A percentile compares a stretch with the other conserved stretches of the same genome.
Evolutionary conservation across 495 filamentous ascomycete species (phyloP).

Genomic region (Arthonia radiata): DNA sequence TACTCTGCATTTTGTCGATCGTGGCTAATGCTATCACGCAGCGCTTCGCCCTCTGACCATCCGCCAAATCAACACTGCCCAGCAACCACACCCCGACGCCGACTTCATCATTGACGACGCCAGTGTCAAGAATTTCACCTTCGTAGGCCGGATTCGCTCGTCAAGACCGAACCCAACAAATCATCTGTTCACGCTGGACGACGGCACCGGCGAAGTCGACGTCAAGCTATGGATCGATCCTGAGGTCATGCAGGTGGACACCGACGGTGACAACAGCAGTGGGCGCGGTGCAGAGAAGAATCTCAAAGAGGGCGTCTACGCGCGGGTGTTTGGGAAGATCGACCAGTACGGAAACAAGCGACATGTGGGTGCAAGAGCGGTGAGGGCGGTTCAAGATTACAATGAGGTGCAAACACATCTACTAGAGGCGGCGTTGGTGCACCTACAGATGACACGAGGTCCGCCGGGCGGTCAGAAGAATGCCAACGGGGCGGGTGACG

Average conservation of each 20-base stretch:
- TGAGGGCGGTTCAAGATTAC: slow-evolving; percentile 53
- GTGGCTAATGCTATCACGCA: too few species aligned
- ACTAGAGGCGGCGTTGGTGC: slow-evolving; percentile 66
- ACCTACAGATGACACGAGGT: slow-evolving; percentile 68
- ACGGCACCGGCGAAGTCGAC: slow-evolving; percentile 81
- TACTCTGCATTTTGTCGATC: too few species aligned
- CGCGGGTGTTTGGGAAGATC: slow-evolving; percentile 56
- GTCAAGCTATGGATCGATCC: slow-evolving; percentile 78
- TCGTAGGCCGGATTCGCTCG: slow-evolving; percentile 74
- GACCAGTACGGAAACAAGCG: slow-evolving; percentile 56
- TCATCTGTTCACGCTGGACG: slow-evolving; percentile 76
- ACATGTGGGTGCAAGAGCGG: slow-evolving; percentile 55
- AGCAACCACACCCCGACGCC: slow-evolving; percentile 45
- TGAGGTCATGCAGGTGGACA: slow-evolving; percentile 1
- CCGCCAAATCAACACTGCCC: slow-evolving; percentile 70
- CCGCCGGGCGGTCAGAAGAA: slow-evolving; percentile 18
- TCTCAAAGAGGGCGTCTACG: slow-evolving; percentile 44
- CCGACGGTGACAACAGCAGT: slow-evolving; percentile 20
- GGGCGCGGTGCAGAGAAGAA: slow-evolving; percentile 23
- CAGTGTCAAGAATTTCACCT: slow-evolving; percentile 42
- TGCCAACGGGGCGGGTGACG: slow-evolving; percentile 11
- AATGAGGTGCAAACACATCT: slow-evolving; percentile 83
- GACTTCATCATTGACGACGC: slow-evolving; percentile 55
- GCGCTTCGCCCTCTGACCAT: slow-evolving; percentile 79
- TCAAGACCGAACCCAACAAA: slow-evolving; percentile 74